Base-by-base conservation (phyloP, 2,329 filamentous ascomycete species). In the Claviceps sp. region DNA sequence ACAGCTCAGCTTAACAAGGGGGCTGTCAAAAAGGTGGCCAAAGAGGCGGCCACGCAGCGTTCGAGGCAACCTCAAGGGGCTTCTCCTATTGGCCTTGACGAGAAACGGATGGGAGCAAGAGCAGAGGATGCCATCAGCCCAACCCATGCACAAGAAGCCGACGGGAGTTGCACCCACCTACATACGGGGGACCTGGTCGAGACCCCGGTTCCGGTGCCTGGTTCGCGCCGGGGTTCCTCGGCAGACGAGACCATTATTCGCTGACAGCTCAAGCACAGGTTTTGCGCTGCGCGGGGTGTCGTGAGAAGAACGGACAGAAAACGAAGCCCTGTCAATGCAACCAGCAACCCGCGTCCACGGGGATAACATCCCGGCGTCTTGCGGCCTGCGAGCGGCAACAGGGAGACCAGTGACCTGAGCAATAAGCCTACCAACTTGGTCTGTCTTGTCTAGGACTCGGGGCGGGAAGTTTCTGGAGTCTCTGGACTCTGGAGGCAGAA, bases 81-180 rank as follows among this genome's bases (percentile, higher is more conserved):
- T 47, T 52, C 42, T 47, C 53, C 53, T 39, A 54, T 50, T 52
- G 50, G 53, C 19, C 43, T 24, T 22, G n/a, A 43, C 49, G 49
- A 50, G 50, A 51, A 24, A n/a, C 17, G 53, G 30, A 38, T 26
- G 50, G 37, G 39, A 47, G 19, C 47, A 43, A 26, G 39, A 47
- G 26, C 38, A 43, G 43, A 30, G 30, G 14, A 52, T 37, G 53
- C 50, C 50, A 47, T 43, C 46, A 22, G 50, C 43, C 24, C 16
- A 19, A 47, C n/a, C 47, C 47, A 50, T 49, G 50, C 45, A 34
- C 39, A n/a, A 34, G 14, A 52, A 42, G 53, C 50, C 50, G 47
- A 49, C 50, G 50, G 50, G 49, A 51, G 50, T 51, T 51, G 46
- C 45, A 49, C 45, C 30, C 45, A 14, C 44, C 26, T 30, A 44